Evolutionary conservation across 164 flowering plant species (phyloP).

Genomic region (Nelumbo lutea): DNA sequence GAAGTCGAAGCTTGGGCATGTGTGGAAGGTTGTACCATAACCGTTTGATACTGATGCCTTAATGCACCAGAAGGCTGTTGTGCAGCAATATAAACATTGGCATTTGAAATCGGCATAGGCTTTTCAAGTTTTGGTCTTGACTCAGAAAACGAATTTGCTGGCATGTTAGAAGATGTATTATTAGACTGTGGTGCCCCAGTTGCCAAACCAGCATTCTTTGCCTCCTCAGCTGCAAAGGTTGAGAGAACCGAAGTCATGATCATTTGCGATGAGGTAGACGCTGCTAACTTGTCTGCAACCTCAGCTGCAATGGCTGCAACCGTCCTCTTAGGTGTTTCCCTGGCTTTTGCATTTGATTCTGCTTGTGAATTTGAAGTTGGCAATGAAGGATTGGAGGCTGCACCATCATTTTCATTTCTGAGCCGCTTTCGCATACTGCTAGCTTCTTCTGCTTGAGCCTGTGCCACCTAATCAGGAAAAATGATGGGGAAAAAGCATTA

Average conservation of each 20-base stretch:
- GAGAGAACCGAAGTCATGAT: conserved; percentile 92
- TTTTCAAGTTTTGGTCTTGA: conserved; percentile 37
- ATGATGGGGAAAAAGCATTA: not conserved
- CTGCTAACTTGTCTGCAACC: conserved; percentile 91
- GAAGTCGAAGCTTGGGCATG: conserved; percentile 41
- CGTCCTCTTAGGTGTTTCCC: conserved; percentile 44
- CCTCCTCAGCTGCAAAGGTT: conserved; percentile 85
- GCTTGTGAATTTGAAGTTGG: conserved; percentile 25
- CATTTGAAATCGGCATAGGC: conserved; percentile 35
- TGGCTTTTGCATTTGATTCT: conserved; percentile 16
- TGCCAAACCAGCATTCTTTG: conserved; percentile 54
- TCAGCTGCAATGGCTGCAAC: conserved; percentile 87
- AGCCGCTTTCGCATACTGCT: conserved; percentile 56
- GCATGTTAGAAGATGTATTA: conserved; percentile 28
- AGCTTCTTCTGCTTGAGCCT: conserved; percentile 72
- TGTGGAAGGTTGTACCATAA: conserved; percentile 37
- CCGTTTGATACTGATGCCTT: conserved; percentile 51
- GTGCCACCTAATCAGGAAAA: conserved; percentile 52
- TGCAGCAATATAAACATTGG: conserved; percentile 33
- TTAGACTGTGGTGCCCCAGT: conserved; percentile 27
- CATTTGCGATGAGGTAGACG: conserved; percentile 77
- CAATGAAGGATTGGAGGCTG: conserved; percentile 30
- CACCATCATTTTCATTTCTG: conserved; percentile 45
- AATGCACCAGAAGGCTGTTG: conserved; percentile 25
- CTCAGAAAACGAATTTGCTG: conserved; percentile 23